phyloP scores from a whole-genome alignment of 495 filamentous ascomycete species.

The Pyrenula aspistea region DNA sequence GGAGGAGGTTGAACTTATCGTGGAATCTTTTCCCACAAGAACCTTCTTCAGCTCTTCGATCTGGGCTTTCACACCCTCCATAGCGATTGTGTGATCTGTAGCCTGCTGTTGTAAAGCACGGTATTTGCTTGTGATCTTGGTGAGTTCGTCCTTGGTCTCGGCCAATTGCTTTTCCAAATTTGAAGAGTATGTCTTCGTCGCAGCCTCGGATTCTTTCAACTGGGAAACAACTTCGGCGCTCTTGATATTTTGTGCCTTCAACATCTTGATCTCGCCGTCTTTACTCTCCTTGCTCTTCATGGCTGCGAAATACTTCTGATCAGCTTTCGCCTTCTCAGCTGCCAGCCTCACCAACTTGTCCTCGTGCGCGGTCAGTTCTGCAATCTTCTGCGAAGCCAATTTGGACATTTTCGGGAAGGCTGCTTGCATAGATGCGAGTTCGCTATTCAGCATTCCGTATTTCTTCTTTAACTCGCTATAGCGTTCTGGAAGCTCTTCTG shows the following conservation, averaged over 20 bases:
- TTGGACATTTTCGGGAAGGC: conserved; percentile 79
- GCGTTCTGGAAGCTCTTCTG: conserved; percentile 62
- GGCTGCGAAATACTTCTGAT: conserved; percentile 92
- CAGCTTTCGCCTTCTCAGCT: conserved; percentile 89
- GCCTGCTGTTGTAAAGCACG: conserved; percentile 57
- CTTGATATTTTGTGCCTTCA: conserved; percentile 73
- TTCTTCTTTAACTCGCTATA: conserved; percentile 63
- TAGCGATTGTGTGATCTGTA: conserved; percentile 51
- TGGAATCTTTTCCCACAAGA: conserved; percentile 61
- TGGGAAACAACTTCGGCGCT: conserved; percentile 88
- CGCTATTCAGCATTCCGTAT: conserved; percentile 71
- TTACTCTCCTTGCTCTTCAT: conserved; percentile 86
- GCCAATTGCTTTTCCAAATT: conserved; percentile 84
- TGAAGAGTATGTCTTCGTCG: conserved; percentile 46
- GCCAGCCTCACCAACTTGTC: conserved; percentile 61
- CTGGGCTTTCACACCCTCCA: conserved; percentile 66
- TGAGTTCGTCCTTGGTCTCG: conserved; percentile 65
- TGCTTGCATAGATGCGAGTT: conserved; percentile 72
- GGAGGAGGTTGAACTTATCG: conserved; percentile 33
- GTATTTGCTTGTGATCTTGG: conserved; percentile 51
- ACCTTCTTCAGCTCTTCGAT: conserved; percentile 60
- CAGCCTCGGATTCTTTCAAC: conserved; percentile 74
- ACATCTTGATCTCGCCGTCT: conserved; percentile 59
- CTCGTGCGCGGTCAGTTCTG: conserved; percentile 61
- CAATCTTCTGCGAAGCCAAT: conserved; percentile 74